phyloP scores from a whole-genome alignment of 2,329 filamentous ascomycete species.

The Trichoderma citrinoviride region DNA sequence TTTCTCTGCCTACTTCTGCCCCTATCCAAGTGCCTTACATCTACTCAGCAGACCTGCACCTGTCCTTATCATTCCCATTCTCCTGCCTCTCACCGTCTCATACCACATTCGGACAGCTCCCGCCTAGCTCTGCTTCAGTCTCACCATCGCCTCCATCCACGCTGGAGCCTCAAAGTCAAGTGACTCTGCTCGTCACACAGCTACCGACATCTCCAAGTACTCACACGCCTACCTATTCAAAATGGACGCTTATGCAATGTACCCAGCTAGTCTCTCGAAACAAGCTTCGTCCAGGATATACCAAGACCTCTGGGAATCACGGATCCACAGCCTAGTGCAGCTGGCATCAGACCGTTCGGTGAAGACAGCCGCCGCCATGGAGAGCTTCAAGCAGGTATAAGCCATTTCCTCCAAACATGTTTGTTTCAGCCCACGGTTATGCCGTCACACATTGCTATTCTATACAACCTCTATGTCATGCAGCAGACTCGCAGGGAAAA shows the following conservation, averaged over 20 bases:
- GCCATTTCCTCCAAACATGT: neutral
- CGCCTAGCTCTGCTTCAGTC: neutral
- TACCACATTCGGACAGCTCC: neutral
- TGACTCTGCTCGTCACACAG: neutral
- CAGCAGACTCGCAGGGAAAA: neutral
- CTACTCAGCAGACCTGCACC: neutral
- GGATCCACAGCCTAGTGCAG: slow-evolving; percentile 37
- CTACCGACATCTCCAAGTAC: too few species aligned
- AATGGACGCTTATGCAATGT: slow-evolving; percentile 55
- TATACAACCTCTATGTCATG: neutral
- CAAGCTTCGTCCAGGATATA: slow-evolving; percentile 49
- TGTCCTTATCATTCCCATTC: neutral
- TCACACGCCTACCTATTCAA: neutral
- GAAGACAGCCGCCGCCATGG: slow-evolving; percentile 33
- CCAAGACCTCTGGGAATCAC: slow-evolving; percentile 47
- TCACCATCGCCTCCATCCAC: neutral
- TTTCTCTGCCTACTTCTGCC: neutral
- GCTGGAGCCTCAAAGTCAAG: neutral
- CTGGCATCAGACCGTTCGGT: slow-evolving; percentile 34
- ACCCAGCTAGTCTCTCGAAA: slow-evolving; percentile 44
- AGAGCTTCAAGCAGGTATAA: slow-evolving; percentile 39
- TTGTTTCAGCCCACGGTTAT: neutral
- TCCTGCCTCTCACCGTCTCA: neutral
- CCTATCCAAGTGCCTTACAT: neutral
- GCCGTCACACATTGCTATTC: neutral